These are phyloP conservation scores for Chlamydomonas schloesseri DNA, from an alignment of 139 green algal genomes.

Conservation along the genomic window DNA sequence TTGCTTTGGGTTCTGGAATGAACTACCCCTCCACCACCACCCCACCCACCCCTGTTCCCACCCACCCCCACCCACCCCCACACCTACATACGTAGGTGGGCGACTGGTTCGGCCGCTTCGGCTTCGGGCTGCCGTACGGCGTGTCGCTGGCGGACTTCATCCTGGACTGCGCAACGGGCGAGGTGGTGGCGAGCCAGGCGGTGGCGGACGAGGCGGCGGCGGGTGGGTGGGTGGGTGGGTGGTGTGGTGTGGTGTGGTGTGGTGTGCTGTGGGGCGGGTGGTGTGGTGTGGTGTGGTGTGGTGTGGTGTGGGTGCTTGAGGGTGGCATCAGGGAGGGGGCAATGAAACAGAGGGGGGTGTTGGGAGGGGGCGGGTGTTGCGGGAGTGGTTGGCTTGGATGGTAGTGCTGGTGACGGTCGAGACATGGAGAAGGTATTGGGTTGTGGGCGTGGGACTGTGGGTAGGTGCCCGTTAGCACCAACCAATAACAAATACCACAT, in stretches of 20 bases:
- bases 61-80: background rate
- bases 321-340: too few species aligned
- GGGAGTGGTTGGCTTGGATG: too few species aligned
- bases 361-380: too few species aligned
- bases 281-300: background rate
- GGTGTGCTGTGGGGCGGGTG: background rate
- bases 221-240: background rate
- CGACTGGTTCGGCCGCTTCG: conserved; percentile 78
- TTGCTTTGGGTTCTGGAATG: too few species aligned
- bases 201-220: conserved; percentile 6
- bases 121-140: conserved; percentile 73
- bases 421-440: too few species aligned
- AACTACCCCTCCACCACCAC: background rate
- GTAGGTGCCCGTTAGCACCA: too few species aligned
- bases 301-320: too few species aligned
- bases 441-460: too few species aligned
- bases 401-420: too few species aligned
- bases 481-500: too few species aligned
- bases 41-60: background rate
- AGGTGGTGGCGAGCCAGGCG: conserved; percentile 28
- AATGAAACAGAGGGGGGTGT: too few species aligned
- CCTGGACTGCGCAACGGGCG: conserved; percentile 47
- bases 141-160: conserved; percentile 72
- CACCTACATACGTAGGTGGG: background rate
- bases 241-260: background rate